Evolutionary conservation across 2,329 filamentous ascomycete genomes (phyloP).

Genomic region (Penicillium sp.): DNA sequence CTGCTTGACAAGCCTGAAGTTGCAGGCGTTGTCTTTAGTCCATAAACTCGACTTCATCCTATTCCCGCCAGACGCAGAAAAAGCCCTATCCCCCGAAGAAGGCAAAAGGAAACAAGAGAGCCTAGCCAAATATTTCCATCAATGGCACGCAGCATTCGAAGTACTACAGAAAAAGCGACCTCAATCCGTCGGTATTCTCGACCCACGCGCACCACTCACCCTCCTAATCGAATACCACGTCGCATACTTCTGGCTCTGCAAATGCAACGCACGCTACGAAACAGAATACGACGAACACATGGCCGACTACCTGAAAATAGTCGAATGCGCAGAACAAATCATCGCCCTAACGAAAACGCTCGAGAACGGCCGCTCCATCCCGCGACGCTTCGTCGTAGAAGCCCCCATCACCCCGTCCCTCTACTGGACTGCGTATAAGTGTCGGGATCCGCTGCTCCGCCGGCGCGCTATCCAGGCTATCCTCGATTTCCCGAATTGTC

Average conservation of each 20-base stretch:
- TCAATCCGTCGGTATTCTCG: background rate
- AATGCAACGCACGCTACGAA: constrained; percentile 8
- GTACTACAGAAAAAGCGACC: constrained; percentile 6
- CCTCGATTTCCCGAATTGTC: constrained; percentile 9
- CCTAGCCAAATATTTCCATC: background rate
- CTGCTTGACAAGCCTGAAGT: constrained; percentile 17
- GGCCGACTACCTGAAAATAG: constrained; percentile 11
- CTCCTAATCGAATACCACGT: constrained; percentile 21
- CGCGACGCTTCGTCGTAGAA: constrained; percentile 27
- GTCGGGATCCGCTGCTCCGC: constrained; percentile 35
- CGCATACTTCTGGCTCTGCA: constrained; percentile 12
- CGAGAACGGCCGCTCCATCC: background rate
- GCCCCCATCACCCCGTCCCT: constrained; percentile 37
- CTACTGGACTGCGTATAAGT: constrained; percentile 38
- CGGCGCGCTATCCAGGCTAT: constrained; percentile 32
- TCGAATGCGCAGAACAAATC: constrained; percentile 14
- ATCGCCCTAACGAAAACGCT: constrained; percentile 1
- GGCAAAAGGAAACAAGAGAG: constrained; percentile 4
- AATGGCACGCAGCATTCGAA: constrained; percentile 18
- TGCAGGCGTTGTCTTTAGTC: constrained; percentile 15
- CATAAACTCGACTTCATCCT: constrained; percentile 11
- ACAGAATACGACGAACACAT: constrained; percentile 14
- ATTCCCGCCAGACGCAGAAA: background rate
- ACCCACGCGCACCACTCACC: constrained; percentile 19
- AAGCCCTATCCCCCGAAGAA: background rate